Percentiles rank a stretch among this genome's conserved stretches.
Conservation (phyloP, 345 rosid species). For the Camelina laxa region DNA sequence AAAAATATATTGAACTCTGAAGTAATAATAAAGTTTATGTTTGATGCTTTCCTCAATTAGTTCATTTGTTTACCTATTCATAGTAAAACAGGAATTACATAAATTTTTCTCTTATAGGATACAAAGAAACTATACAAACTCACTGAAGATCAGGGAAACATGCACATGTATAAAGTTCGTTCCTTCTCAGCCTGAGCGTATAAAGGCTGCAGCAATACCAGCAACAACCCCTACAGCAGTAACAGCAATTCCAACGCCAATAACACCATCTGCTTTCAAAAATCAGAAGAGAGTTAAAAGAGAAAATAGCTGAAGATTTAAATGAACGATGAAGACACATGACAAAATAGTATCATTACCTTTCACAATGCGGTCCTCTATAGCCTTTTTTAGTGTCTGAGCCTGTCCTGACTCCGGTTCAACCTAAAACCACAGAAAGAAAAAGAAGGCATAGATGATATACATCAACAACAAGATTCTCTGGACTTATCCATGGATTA, state of each 20-base stretch:
- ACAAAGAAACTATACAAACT: conserved; percentile 36
- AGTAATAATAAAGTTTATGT: conserved; percentile 23
- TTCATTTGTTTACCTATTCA: conserved; percentile 31
- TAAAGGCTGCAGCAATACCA: conserved; percentile 70
- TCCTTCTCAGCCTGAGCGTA: conserved; percentile 60
- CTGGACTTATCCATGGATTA: background rate
- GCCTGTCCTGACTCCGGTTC: conserved; percentile 85
- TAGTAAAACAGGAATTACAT: conserved; percentile 32
- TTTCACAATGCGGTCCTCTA: conserved; percentile 69
- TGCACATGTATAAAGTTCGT: conserved; percentile 11
- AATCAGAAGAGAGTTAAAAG: background rate
- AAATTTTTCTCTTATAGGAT: conserved; percentile 8
- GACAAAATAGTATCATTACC: conserved; percentile 44
- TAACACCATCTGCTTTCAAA: conserved; percentile 68
- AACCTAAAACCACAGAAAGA: conserved; percentile 48
- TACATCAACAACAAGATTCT: conserved; percentile 6
- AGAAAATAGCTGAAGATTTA: background rate
- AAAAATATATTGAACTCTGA: background rate
- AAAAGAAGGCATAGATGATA: background rate
- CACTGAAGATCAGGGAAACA: conserved; percentile 38
- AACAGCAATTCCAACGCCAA: conserved; percentile 84
- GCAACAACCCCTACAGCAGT: conserved; percentile 77
- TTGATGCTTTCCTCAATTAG: conserved; percentile 28
- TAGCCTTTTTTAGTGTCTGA: conserved; percentile 56
- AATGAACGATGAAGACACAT: background rate